phyloP scores from a whole-genome alignment of 805 yeast species.

The Candida vaughaniae region DNA sequence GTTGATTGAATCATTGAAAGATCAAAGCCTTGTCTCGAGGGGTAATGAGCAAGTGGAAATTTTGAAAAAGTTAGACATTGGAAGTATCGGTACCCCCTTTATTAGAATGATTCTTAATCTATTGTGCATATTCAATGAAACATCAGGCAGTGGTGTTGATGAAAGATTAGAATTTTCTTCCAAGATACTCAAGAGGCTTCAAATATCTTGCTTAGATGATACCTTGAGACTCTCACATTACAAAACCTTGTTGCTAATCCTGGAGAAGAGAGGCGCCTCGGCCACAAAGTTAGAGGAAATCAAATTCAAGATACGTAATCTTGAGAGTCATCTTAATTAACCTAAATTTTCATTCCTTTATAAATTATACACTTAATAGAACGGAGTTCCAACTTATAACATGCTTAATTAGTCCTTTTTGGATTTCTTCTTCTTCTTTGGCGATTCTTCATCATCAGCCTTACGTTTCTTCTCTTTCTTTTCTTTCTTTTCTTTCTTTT shows the following conservation, averaged over 20 bases:
- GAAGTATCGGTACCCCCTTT: background rate
- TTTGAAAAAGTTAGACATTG: too few relatives aligned
- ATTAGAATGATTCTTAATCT: slow-evolving; percentile 1
- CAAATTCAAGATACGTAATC: slow-evolving; percentile 1
- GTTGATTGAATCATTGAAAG: too few relatives aligned
- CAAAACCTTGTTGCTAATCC: background rate
- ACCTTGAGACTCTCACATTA: background rate
- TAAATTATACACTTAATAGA: slow-evolving; percentile 8
- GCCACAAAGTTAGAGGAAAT: slow-evolving; percentile 2
- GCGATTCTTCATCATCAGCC: slow-evolving; percentile 37
- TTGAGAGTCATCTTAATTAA: background rate
- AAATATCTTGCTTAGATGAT: background rate
- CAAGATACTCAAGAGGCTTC: background rate
- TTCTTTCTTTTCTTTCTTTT: slow-evolving; percentile 50
- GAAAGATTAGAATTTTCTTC: background rate
- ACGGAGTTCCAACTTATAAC: slow-evolving; percentile 3
- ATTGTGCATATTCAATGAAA: background rate
- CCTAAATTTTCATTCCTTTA: slow-evolving; percentile 5
- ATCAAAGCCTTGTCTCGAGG: too few relatives aligned
- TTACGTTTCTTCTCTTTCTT: slow-evolving; percentile 49
- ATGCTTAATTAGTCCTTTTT: slow-evolving; percentile 24
- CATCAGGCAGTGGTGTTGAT: background rate
- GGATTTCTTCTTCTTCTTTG: slow-evolving; percentile 50
- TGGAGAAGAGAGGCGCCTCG: slow-evolving; percentile 2
- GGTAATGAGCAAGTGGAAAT: too few relatives aligned